These are phyloP conservation scores for Leptographium lundbergii DNA, from an alignment of 2,329 filamentous ascomycete species.

Conservation along the genomic window DNA sequence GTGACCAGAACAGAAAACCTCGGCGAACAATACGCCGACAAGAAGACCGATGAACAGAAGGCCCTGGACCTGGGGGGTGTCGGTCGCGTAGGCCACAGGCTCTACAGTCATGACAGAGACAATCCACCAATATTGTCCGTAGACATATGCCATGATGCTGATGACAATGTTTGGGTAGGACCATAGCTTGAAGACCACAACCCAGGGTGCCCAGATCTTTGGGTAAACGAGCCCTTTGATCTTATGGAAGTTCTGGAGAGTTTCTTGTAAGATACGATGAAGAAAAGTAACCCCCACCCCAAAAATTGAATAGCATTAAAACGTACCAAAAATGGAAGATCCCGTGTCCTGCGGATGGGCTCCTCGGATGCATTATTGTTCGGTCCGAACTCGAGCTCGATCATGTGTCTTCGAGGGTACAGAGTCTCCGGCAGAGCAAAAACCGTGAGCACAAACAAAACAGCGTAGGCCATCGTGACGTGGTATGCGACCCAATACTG, in stretches of 20 bases:
- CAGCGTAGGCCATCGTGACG: slow-evolving; percentile 37
- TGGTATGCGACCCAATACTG: slow-evolving; percentile 42
- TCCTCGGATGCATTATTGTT: too few species aligned
- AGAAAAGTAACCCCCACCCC: too few species aligned
- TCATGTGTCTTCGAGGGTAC: slow-evolving; percentile 39
- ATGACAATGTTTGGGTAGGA: slow-evolving; percentile 31
- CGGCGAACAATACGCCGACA: too few species aligned
- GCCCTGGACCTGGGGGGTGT: too few species aligned
- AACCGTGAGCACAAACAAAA: slow-evolving; percentile 33
- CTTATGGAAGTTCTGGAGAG: background rate
- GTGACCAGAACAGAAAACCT: too few species aligned
- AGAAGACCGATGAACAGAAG: too few species aligned
- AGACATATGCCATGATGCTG: slow-evolving; percentile 34
- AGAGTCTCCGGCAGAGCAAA: slow-evolving; percentile 42
- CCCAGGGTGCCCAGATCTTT: slow-evolving; percentile 26
- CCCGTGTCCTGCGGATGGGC: too few species aligned
- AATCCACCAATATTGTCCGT: slow-evolving; percentile 44
- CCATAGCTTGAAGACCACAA: slow-evolving; percentile 34
- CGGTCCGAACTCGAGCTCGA: slow-evolving; percentile 13
- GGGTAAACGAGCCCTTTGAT: slow-evolving; percentile 20
- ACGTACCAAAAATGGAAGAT: too few species aligned
- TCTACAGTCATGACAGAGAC: slow-evolving; percentile 39
- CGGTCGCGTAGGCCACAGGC: slow-evolving; percentile 31
- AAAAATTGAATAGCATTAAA: too few species aligned
- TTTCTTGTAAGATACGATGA: too few species aligned